Evolutionary conservation across 192 early-diverging fungal genomes (phyloP).

Genomic region (Lobosporangium transversale): DNA sequence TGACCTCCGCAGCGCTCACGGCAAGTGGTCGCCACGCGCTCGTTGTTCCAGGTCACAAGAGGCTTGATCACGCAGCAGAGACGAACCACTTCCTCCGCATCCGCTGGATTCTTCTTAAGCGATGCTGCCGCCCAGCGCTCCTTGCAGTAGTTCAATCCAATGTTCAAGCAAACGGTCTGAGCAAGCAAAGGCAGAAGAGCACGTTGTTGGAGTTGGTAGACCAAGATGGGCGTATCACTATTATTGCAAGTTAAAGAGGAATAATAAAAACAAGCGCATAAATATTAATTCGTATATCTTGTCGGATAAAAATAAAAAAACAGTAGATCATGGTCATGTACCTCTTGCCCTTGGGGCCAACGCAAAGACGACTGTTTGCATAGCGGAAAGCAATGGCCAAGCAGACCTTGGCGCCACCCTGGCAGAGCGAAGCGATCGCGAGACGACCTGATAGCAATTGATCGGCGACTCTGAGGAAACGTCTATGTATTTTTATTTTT

Average conservation of each 20-base stretch:
- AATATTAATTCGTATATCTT: too few relatives aligned
- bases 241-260: background rate
- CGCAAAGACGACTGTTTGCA: slow-evolving; percentile 72
- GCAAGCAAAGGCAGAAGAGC: slow-evolving; percentile 76
- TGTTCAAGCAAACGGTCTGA: slow-evolving; percentile 72
- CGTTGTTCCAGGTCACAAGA: slow-evolving; percentile 77
- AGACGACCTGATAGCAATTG: slow-evolving; percentile 77
- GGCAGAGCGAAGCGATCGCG: slow-evolving; percentile 73
- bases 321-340: slow-evolving; percentile 1
- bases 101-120: slow-evolving; percentile 50
- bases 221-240: slow-evolving; percentile 76
- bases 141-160: slow-evolving; percentile 85
- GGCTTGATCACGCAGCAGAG: slow-evolving; percentile 85
- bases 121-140: slow-evolving; percentile 62
- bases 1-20: slow-evolving; percentile 82
- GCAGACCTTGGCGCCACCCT: slow-evolving; percentile 73
- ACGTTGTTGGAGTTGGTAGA: slow-evolving; percentile 81
- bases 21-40: slow-evolving; percentile 71
- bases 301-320: slow-evolving; percentile 2
- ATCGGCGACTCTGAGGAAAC: slow-evolving; percentile 83
- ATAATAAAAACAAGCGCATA: background rate
- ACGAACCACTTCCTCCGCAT: slow-evolving; percentile 71
- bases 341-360: slow-evolving; percentile 80
- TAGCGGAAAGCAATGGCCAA: slow-evolving; percentile 77
- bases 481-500: slow-evolving; percentile 26